These are phyloP conservation scores for Capronia coronata DNA, from an alignment of 2,329 filamentous ascomycete genomes.

Conservation along the genomic window DNA sequence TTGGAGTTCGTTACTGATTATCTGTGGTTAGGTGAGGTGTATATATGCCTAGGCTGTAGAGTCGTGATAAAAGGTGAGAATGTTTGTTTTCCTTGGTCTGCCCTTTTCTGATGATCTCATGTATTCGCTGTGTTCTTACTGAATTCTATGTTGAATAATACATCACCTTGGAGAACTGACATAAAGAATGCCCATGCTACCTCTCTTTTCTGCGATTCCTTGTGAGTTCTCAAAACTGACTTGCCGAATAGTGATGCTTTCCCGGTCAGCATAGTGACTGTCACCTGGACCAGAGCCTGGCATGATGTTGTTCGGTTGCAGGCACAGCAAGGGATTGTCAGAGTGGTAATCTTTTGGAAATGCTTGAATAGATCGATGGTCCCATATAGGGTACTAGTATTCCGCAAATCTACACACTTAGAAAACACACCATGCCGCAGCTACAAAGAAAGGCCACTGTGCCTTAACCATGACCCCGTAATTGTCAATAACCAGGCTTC, in stretches of 20 bases:
- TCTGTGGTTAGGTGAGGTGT: not conserved
- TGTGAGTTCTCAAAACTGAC: not conserved
- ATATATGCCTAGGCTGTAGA: not conserved
- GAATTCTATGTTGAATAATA: slow-evolving; percentile 56
- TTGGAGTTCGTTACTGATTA: slow-evolving; percentile 11
- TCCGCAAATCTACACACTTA: too few species aligned
- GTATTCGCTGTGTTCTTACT: slow-evolving; percentile 61
- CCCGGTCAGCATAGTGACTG: too few species aligned
- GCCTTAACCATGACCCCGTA: too few species aligned
- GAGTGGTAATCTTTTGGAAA: too few species aligned
- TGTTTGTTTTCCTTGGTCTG: not conserved
- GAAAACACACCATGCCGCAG: too few species aligned
- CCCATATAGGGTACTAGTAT: too few species aligned
- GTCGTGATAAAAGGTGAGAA: not conserved
- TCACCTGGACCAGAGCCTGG: too few species aligned
- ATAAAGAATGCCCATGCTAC: not conserved
- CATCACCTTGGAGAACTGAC: slow-evolving; percentile 63
- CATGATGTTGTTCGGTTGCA: too few species aligned
- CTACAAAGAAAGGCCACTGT: too few species aligned
- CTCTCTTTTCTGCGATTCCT: not conserved
- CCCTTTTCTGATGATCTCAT: slow-evolving; percentile 51
- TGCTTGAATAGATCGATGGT: too few species aligned
- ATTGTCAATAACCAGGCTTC: too few species aligned
- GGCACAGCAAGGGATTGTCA: too few species aligned
- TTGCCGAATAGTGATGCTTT: not conserved